These are phyloP conservation scores for Castanospermum australe DNA, from an alignment of 306 rosid genomes.

Conservation along the genomic window DNA sequence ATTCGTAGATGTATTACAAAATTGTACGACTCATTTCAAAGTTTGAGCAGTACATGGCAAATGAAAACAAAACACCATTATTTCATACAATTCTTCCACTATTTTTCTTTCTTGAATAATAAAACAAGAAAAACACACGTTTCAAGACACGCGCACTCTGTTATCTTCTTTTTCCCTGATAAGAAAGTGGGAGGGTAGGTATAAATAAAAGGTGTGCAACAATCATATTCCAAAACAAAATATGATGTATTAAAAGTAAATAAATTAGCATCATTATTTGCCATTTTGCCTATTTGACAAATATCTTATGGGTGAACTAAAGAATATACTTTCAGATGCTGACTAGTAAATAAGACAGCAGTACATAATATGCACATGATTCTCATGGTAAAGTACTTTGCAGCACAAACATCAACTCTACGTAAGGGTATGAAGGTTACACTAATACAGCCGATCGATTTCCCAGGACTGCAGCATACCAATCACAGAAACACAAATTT, in stretches of 20 bases:
- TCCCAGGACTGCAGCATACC: background rate
- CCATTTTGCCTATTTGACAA: background rate
- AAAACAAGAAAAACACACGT: too few relatives aligned
- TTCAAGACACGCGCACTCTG: too few relatives aligned
- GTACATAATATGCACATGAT: background rate
- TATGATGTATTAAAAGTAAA: background rate
- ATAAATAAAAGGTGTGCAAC: too few relatives aligned
- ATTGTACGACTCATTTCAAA: background rate
- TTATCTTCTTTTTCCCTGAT: too few relatives aligned
- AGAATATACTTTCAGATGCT: background rate
- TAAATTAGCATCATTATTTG: background rate
- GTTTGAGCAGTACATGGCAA: background rate
- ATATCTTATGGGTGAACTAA: background rate
- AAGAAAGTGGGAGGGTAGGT: too few relatives aligned
- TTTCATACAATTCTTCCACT: too few relatives aligned
- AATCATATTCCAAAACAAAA: too few relatives aligned
- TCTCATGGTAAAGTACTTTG: background rate
- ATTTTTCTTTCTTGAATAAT: too few relatives aligned
- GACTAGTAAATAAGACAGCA: background rate
- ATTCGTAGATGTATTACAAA: background rate
- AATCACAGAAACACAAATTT: background rate
- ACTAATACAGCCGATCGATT: slow-evolving; percentile 8
- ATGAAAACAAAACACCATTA: too few relatives aligned
- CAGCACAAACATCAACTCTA: slow-evolving; percentile 19
- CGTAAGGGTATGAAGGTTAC: slow-evolving; percentile 16